phyloP scores from a whole-genome alignment of 129 eudicot species.

The Oenanthe sinensis region DNA sequence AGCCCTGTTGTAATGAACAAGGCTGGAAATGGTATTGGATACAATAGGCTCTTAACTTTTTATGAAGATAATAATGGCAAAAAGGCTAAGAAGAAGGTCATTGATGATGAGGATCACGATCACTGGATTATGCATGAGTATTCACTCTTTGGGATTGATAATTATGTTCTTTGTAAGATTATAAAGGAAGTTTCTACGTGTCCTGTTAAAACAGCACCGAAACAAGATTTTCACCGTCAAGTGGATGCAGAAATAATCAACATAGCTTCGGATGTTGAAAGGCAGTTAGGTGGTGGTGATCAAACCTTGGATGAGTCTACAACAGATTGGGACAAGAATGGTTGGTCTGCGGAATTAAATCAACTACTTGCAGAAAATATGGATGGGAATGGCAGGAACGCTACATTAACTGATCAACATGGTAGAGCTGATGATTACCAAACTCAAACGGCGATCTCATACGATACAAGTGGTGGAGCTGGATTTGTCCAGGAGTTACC shows the following conservation, averaged over 20 bases:
- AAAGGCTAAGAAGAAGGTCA: neutral
- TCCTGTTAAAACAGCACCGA: neutral
- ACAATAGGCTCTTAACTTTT: too few relatives aligned
- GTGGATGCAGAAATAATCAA: neutral
- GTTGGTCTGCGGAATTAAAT: neutral
- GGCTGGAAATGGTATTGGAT: too few relatives aligned
- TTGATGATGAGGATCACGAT: neutral
- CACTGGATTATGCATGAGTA: neutral
- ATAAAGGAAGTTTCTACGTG: neutral
- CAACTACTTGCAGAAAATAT: neutral
- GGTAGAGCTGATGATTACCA: neutral
- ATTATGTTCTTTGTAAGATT: neutral
- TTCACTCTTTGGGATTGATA: neutral
- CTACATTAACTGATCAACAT: too few relatives aligned
- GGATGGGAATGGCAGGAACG: neutral
- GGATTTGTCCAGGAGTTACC: too few relatives aligned
- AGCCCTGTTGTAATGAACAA: too few relatives aligned
- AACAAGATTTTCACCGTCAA: too few relatives aligned
- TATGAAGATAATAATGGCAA: too few relatives aligned
- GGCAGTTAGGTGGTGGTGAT: neutral
- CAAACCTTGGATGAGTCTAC: neutral
- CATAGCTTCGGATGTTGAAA: neutral
- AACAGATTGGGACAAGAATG: neutral
- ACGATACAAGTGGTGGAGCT: too few relatives aligned
- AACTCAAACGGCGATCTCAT: too few relatives aligned